Percentiles rank a stretch among this genome's conserved stretches.
These are phyloP conservation scores for Tylopilus plumbeoviolaceoides DNA, from an alignment of 768 basidiomycete species.

Conservation along the genomic window DNA sequence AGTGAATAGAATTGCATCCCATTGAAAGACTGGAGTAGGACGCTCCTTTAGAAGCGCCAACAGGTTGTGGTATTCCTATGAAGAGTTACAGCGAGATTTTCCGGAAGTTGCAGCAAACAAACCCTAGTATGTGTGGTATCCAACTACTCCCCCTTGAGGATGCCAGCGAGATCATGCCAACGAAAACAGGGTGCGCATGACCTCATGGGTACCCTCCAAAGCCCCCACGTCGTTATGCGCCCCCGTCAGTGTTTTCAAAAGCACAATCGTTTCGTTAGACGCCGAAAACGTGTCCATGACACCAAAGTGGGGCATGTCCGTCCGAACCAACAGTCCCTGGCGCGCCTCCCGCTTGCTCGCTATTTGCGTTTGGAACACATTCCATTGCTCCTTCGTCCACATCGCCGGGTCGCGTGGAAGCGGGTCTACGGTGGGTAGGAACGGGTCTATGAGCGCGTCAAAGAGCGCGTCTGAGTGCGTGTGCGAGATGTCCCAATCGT, in stretches of 20 bases:
- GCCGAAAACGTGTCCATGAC: conserved; percentile 49
- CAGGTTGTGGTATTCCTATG: background rate
- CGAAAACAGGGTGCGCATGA: conserved; percentile 35
- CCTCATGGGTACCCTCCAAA: conserved; percentile 68
- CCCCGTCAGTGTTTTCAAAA: conserved; percentile 56
- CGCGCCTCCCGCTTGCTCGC: conserved; percentile 39
- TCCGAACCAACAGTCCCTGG: conserved; percentile 42
- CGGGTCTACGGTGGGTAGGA: conserved; percentile 48
- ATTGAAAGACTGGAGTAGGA: background rate
- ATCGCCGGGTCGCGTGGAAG: conserved; percentile 29
- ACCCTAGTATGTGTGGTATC: background rate
- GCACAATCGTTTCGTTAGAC: conserved; percentile 45
- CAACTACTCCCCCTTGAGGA: background rate
- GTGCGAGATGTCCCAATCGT: conserved; percentile 73
- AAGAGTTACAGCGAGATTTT: background rate
- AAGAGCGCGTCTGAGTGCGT: conserved; percentile 68
- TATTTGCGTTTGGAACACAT: conserved; percentile 36
- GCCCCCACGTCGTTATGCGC: conserved; percentile 55
- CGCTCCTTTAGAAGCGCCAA: background rate
- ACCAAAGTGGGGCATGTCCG: conserved; percentile 46
- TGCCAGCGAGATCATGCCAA: conserved; percentile 6
- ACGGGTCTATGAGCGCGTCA: conserved; percentile 58
- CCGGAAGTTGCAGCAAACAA: background rate
- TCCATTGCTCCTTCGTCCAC: conserved; percentile 43
- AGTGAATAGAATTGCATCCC: background rate